These are phyloP conservation scores for Didymellaceae sp. DNA, from an alignment of 2,329 filamentous ascomycete species.

Conservation along the genomic window DNA sequence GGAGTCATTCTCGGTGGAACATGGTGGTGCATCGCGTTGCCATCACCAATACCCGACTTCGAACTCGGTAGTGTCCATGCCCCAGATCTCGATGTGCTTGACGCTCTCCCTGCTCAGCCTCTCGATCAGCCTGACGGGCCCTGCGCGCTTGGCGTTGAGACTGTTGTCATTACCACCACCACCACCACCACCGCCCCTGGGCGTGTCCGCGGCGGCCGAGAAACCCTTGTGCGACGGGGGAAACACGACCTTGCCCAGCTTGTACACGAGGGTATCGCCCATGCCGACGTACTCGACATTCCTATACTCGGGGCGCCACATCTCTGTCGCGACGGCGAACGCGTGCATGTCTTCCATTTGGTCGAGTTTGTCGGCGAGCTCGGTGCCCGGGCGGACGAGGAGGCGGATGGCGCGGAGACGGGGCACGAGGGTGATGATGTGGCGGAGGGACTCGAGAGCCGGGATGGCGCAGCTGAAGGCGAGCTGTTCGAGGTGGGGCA, in stretches of 20 bases:
- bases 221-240: constrained; percentile 29
- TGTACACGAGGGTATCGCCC: constrained; percentile 47
- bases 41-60: constrained; percentile 29
- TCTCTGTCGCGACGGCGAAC: constrained; percentile 42
- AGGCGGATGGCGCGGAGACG: constrained; percentile 53
- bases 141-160: constrained; percentile 34
- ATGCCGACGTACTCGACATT: constrained; percentile 50
- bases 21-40: no score
- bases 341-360: constrained; percentile 41
- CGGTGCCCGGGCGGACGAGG: constrained; percentile 38
- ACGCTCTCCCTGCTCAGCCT: constrained; percentile 46
- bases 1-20: no score
- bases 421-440: constrained; percentile 46
- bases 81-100: constrained; percentile 54
- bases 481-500: constrained; percentile 66
- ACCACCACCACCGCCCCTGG: no score
- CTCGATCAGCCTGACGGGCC: constrained; percentile 42
- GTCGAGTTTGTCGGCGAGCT: constrained; percentile 35
- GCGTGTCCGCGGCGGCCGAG: background rate
- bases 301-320: constrained; percentile 44
- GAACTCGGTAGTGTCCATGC: constrained; percentile 49
- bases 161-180: no score
- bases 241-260: constrained; percentile 43
- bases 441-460: constrained; percentile 47
- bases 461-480: constrained; percentile 63